Evolutionary conservation across 1,284 basidiomycete species (phyloP), one percentile per base, ranked within the genome.

Genomic region (Ceratobasidium sp.): DNA sequence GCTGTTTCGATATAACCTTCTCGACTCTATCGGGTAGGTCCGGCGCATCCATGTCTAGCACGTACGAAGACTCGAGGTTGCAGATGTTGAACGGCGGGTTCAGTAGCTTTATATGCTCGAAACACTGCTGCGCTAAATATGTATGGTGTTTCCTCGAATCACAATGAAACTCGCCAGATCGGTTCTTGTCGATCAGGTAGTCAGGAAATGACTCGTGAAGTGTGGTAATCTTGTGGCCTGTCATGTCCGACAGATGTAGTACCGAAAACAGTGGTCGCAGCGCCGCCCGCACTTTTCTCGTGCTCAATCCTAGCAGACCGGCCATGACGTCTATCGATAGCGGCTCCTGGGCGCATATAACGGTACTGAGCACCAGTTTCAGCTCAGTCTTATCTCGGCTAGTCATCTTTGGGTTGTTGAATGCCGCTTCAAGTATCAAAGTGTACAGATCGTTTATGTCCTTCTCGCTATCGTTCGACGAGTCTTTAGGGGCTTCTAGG

Each of bases 121-220:
- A 63, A 40, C 64, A 67, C 7, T 3, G 23, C 42, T n/a, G 12
- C 5, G 64, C 64, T 6, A 67, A 40, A 5, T 26, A 23, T 4
- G 4, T 3, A 13, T 67, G 12, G n/a, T 67, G 40, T 28, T 13
- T 15, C 42, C 5, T 13, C n/a, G 39, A 33, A n/a, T 67, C 40
- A n/a, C 64, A 67, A 28, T 67, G 26, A 33, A 9, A 46, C n/a
- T 4, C 4, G 42, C 15, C 40, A 20, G 64, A 42, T 7, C 64
- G 28, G 3, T n/a, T n/a, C 7, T 26, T 7, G 60, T 39, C 39
- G 23, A 39, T 9, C 13, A 63, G 3, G 18, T 28, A 63, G 60
- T 63, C 60, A 3, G 60, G 33, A 63, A 63, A 63, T 26, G 60
- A 63, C 28, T 23, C 60, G 33, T 63, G 60, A 4, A 63, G 33